phyloP scores from a whole-genome alignment of 2,329 filamentous ascomycete genomes.

The Xylaria sp. region DNA sequence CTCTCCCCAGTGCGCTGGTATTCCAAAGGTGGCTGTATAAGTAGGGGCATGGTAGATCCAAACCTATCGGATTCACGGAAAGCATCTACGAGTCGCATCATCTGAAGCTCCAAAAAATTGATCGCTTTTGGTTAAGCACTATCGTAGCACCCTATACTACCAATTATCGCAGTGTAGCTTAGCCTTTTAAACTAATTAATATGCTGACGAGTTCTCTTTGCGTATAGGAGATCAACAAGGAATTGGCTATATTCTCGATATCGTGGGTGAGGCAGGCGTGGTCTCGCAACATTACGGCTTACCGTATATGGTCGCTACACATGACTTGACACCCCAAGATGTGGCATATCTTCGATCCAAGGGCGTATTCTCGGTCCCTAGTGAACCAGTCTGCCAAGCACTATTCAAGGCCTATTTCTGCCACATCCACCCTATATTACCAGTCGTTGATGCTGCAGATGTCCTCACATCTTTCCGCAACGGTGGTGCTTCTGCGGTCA shows the following conservation, averaged over 20 bases:
- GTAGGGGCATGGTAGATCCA: not conserved
- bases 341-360: conserved; percentile 49
- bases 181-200: not conserved
- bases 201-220: conserved; percentile 4
- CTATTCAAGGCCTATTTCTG: conserved; percentile 53
- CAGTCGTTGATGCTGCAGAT: conserved; percentile 50
- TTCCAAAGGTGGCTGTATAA: not conserved
- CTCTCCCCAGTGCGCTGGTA: not conserved
- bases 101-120: not conserved
- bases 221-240: conserved; percentile 31
- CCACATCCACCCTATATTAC: conserved; percentile 54
- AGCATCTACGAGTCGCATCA: not conserved
- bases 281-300: conserved; percentile 45
- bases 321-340: conserved; percentile 44
- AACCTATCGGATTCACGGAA: not conserved
- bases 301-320: conserved; percentile 38
- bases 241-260: conserved; percentile 37
- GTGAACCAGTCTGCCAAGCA: conserved; percentile 46
- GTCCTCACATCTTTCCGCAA: conserved; percentile 48
- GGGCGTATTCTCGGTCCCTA: conserved; percentile 51
- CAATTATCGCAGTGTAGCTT: not conserved
- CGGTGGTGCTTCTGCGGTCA: conserved; percentile 48
- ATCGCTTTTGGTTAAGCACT: not conserved
- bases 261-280: conserved; percentile 43
- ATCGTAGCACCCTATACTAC: not conserved